phyloP scores from a whole-genome alignment of 805 yeast species.

The Tetrapisispora nanseiensis region DNA sequence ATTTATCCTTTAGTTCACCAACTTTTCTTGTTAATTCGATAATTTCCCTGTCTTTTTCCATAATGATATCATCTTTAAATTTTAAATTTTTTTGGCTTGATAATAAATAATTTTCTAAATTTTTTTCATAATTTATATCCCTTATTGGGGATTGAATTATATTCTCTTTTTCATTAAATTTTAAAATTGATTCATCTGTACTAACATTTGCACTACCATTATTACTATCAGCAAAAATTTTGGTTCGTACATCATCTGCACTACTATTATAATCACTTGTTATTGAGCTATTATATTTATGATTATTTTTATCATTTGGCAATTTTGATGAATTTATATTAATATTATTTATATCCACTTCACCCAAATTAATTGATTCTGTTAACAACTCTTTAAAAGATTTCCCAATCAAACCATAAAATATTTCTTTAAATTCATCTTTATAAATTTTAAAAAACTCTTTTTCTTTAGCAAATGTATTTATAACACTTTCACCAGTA shows the following conservation, averaged over 20 bases:
- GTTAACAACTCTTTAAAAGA: slow-evolving; percentile 15
- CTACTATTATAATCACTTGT: not conserved
- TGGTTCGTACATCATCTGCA: not conserved
- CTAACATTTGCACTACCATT: not conserved
- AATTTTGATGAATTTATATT: not conserved
- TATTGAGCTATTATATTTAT: not conserved
- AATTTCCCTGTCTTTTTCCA: slow-evolving; percentile 20
- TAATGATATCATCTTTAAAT: slow-evolving; percentile 15
- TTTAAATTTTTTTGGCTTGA: slow-evolving; percentile 11
- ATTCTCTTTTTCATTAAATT: not conserved
- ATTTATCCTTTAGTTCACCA: slow-evolving; percentile 16
- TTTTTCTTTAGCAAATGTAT: slow-evolving; percentile 24
- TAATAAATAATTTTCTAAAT: slow-evolving; percentile 9
- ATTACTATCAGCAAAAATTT: not conserved
- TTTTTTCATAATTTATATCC: not conserved
- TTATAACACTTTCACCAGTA: slow-evolving; percentile 14
- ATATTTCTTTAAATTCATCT: slow-evolving; percentile 26
- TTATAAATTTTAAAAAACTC: slow-evolving; percentile 26
- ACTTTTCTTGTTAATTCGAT: slow-evolving; percentile 12
- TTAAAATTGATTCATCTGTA: not conserved
- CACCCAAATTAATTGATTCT: slow-evolving; percentile 1
- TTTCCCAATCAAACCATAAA: slow-evolving; percentile 27
- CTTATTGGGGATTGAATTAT: not conserved
- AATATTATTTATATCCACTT: not conserved
- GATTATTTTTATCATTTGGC: not conserved